Conservation (phyloP, 345 rosid genomes). For the Triadica sebifera region DNA sequence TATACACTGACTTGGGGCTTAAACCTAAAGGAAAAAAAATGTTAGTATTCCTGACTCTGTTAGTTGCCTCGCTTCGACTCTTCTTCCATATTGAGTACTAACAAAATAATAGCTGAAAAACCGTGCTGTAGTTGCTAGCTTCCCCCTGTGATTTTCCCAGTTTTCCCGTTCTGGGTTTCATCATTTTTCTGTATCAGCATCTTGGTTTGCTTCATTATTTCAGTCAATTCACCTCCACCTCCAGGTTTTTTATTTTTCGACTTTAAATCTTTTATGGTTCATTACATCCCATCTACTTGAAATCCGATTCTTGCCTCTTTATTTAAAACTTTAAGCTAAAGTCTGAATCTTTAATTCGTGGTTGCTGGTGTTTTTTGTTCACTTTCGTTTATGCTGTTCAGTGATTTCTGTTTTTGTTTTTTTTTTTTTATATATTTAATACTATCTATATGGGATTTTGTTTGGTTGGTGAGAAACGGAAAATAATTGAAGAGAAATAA, state of each 20-base stretch:
- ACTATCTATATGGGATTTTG: neutral
- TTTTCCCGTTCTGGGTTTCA: constrained; percentile 12
- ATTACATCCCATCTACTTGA: neutral
- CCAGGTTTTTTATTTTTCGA: constrained; percentile 19
- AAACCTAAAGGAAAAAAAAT: no score
- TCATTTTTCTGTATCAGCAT: constrained; percentile 4
- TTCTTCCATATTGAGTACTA: neutral
- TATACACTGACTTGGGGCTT: neutral
- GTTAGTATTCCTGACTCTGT: neutral
- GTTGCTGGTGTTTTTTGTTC: neutral
- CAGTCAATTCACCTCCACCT: neutral
- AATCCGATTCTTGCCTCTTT: neutral
- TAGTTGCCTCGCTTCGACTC: constrained; percentile 2
- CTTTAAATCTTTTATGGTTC: no score
- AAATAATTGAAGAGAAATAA: neutral
- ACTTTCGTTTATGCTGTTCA: neutral
- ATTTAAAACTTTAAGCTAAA: neutral
- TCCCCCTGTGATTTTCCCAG: neutral
- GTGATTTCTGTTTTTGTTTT: neutral
- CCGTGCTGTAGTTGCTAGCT: neutral
- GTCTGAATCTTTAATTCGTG: neutral
- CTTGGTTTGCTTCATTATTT: constrained; percentile 18
- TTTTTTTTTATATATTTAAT: no score
- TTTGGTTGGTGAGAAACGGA: neutral
- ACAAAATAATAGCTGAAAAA: no score